phyloP scores from a whole-genome alignment of 345 rosid species.

The Boechera divaricarpa region DNA sequence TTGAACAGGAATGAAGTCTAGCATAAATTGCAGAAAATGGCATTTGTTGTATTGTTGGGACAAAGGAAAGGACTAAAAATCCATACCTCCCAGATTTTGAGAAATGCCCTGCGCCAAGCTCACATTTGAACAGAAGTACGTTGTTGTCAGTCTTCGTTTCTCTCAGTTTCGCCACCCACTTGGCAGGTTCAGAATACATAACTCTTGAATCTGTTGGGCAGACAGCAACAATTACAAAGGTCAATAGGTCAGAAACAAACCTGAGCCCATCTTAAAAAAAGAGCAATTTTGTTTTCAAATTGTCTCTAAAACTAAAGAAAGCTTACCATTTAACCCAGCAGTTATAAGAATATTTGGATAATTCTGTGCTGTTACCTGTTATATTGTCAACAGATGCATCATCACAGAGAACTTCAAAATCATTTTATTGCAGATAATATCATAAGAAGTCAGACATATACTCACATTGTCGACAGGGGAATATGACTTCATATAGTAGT shows the following conservation, averaged over 20 bases:
- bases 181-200: conserved; percentile 91
- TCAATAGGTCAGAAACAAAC: conserved; percentile 6
- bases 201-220: conserved; percentile 79
- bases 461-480: conserved; percentile 94
- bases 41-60: not conserved
- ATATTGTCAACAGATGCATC: conserved; percentile 11
- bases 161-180: conserved; percentile 91
- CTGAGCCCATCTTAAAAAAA: not conserved
- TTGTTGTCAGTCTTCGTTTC: conserved; percentile 80
- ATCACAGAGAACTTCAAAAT: conserved; percentile 4
- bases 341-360: conserved; percentile 85
- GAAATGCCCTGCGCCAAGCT: conserved; percentile 93
- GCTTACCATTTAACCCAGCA: conserved; percentile 88
- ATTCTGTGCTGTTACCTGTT: conserved; percentile 73
- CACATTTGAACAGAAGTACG: conserved; percentile 79
- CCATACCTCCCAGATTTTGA: conserved; percentile 93
- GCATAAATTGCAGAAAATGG: not conserved
- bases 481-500: conserved; percentile 90
- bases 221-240: not conserved
- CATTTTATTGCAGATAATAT: conserved; percentile 25
- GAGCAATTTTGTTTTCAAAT: not conserved
- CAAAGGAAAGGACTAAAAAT: not conserved
- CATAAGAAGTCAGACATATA: conserved; percentile 1
- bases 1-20: not conserved
- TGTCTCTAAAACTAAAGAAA: not conserved